phyloP scores from a whole-genome alignment of 495 filamentous ascomycete genomes.

The Cudoniella acicularis region DNA sequence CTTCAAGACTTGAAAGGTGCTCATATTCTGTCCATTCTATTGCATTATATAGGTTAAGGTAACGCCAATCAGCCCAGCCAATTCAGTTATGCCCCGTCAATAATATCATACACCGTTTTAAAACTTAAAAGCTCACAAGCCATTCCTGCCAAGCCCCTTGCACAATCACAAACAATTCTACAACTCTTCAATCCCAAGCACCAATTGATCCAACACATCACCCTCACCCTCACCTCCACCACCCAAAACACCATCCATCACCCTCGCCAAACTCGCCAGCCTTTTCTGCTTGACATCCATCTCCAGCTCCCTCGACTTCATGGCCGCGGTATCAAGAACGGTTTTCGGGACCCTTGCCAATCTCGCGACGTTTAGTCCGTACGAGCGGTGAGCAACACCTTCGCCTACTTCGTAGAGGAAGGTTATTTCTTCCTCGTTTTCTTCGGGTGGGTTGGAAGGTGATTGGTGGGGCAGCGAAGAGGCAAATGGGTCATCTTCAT shows the following conservation, averaged over 20 bases:
- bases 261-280: conserved; percentile 40
- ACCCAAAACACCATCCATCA: conserved; percentile 39
- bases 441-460: no score
- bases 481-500: no score
- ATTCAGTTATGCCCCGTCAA: no score
- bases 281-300: conserved; percentile 60
- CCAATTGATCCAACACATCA: conserved; percentile 18
- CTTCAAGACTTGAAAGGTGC: not conserved
- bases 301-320: conserved; percentile 80
- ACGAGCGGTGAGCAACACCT: conserved; percentile 87
- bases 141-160: no score
- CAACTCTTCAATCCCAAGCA: conserved; percentile 24
- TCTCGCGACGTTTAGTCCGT: conserved; percentile 89
- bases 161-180: no score
- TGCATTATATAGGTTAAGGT: no score
- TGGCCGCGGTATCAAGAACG: conserved; percentile 71
- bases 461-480: no score
- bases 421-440: conserved; percentile 58
- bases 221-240: conserved; percentile 6
- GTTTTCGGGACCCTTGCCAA: conserved; percentile 75
- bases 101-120: no score
- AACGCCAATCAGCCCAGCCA: no score
- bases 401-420: conserved; percentile 82
- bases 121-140: no score
- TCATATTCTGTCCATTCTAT: no score